Base-by-base conservation (phyloP, 2,329 filamentous ascomycete species). In the Sporothrix variecibatus region DNA sequence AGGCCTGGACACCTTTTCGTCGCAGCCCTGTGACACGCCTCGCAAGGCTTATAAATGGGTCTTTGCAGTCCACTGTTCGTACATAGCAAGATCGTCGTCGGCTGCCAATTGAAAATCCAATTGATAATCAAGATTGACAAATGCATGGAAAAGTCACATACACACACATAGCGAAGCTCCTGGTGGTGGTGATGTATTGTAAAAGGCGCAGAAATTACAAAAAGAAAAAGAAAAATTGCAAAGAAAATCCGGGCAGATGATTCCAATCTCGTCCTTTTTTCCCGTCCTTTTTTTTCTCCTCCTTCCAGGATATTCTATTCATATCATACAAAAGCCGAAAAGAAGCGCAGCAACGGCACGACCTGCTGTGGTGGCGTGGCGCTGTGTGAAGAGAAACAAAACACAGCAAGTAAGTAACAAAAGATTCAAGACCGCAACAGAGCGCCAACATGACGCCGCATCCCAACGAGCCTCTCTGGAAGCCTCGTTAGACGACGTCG, bases 241-340 rank as follows among this genome's bases (percentile, higher is more conserved):
- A 26, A 28, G 2, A 58, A 58, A 67, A 46, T 67, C 38, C 60
- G 34, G 5, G 38, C 60, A 43, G 26, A 67, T 67, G 7, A 46
- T 28, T 28, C n/a, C 38, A 46, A 23, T 46, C 38, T 46, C 40
- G 20, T 38, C 31, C 12, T 70, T 70, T 56, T 49, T 56, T 40
- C n/a, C 65, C 20, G 7, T 38, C 43, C 28, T 46, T 53, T 38
- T 34, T 49, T 26, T 65, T 43, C 46, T 53, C 56, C 20, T n/a
- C 49, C 67, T 38, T 26, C 67, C 26, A 51, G 43, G 40, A 58
- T 31, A 31, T 34, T 71, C 69, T 46, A 46, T 71, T 46, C 15
- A 11, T 71, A 71, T 71, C 69, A 60, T 71, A 71, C 69, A 71
- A 60, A 43, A 71, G 23, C 38, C 23, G 69, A 46, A 60, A 28